Base-by-base conservation (phyloP, 1,284 basidiomycete genomes). In the Cerioporus squamosus region DNA sequence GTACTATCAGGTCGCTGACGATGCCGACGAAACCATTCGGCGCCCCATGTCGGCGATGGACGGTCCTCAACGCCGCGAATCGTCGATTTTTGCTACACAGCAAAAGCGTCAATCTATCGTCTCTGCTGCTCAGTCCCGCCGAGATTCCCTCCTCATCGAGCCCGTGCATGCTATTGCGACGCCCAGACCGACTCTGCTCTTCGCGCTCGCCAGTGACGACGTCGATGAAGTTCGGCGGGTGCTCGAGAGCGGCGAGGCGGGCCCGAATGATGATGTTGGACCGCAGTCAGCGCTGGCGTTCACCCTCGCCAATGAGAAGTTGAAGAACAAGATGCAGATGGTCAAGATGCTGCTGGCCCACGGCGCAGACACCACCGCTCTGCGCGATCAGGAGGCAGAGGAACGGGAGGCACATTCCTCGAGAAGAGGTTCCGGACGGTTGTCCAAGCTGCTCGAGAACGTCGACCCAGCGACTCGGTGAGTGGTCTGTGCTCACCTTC, bases 201-300 rank as follows among this genome's bases (percentile, higher is more conserved):
- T 93, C 66, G 91, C 91, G 15, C 90, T 93, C 57, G 91, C 90
- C 20, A 90, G 90, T 59, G 90, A 93, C 68, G 79, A 91, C 66
- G 80, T 86, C 36, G 79, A 81, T 22, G 83, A 88, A 69, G 91
- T 93, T 17, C 81, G 81, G 51, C 79, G 80, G 42, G 88, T 89
- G 12, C 79, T 93, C 23, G 84, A 88, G 59, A 81, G 75, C 47
- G 88, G 86, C n/a, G 83, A 87, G 49, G 85, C 81, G 5, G 79
- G 82, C 17, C 87, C 88, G 44, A 93, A 92, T 65, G 91, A 91
- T 60, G 68, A 79, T 22, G 81, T 89, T 51, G 91, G 91, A 0
- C 90, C 91, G 7, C 87, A 91, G 67, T 86, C 84, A 12, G 90
- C 91, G 9, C 75, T 93, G 49, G 85, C 83, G 36, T 93, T 93